Evolutionary conservation across 495 filamentous ascomycete genomes (phyloP).

Genomic region (Neurospora africana): DNA sequence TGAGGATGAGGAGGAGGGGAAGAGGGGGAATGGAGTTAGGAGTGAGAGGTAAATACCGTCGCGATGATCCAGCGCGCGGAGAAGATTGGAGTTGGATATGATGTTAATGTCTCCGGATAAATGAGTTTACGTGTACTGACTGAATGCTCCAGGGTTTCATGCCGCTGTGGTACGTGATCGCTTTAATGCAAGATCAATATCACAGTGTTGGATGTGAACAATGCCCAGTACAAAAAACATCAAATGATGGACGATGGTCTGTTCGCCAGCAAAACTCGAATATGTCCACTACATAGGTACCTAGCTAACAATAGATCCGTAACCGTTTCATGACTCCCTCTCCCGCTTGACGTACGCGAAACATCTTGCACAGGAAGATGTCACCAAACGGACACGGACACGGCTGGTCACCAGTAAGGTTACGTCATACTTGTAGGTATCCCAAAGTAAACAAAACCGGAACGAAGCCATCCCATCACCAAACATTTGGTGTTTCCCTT

Average conservation of each 20-base stretch:
- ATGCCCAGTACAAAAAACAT: background rate
- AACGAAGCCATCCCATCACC: background rate
- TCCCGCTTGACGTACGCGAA: background rate
- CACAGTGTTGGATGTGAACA: background rate
- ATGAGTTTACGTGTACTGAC: background rate
- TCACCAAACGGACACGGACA: background rate
- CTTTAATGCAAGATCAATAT: background rate
- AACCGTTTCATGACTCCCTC: too few relatives aligned
- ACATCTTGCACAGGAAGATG: background rate
- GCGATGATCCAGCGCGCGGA: accelerated
- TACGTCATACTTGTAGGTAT: background rate
- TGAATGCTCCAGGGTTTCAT: background rate
- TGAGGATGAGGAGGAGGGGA: constrained; percentile 6
- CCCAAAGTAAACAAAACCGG: background rate
- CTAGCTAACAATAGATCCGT: too few relatives aligned
- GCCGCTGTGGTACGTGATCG: background rate
- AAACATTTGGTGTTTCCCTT: too few relatives aligned
- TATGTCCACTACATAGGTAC: too few relatives aligned
- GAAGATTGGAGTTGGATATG: background rate
- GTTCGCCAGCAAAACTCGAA: background rate
- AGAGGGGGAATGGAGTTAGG: background rate
- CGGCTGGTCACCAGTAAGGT: background rate
- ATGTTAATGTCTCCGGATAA: background rate
- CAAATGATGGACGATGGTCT: background rate
- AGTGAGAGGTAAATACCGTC: background rate